Evolutionary conservation across 768 basidiomycete genomes (phyloP).

Genomic region (Psilocybe tampanensis): DNA sequence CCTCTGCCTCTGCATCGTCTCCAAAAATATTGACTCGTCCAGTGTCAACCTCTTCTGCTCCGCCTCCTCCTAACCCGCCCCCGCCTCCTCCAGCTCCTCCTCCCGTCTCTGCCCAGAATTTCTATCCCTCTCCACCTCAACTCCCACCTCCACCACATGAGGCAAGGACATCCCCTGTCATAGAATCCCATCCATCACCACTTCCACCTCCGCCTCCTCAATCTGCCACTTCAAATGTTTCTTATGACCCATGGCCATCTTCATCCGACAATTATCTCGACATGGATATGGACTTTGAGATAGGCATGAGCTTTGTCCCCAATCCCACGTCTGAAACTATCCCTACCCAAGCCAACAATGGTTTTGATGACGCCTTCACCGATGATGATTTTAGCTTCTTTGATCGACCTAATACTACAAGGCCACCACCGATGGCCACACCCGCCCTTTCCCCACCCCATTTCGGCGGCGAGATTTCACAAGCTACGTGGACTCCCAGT

Average conservation of each 20-base stretch:
- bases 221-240: background rate
- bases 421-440: constrained; percentile 2
- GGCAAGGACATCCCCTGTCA: background rate
- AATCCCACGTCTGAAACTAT: constrained; percentile 1
- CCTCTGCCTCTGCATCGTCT: constrained; percentile 30
- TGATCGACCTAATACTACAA: constrained; percentile 57
- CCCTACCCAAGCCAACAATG: constrained; percentile 32
- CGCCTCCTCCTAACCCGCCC: constrained; percentile 23
- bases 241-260: constrained; percentile 1
- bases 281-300: constrained; percentile 38
- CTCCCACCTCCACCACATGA: constrained; percentile 32
- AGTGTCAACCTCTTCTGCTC: constrained; percentile 19
- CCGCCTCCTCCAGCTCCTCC: constrained; percentile 12
- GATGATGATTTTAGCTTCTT: constrained; percentile 93
- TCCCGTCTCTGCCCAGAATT: constrained; percentile 32
- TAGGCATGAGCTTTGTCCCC: constrained; percentile 26
- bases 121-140: constrained; percentile 67
- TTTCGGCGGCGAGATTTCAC: background rate
- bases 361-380: constrained; percentile 69
- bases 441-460: background rate
- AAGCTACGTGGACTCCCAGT: background rate
- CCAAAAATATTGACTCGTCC: constrained; percentile 35
- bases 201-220: constrained; percentile 6
- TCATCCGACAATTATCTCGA: constrained; percentile 33
- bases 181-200: background rate